These are phyloP conservation scores for Quercus bicolor DNA, from an alignment of 306 rosid species.

Conservation along the genomic window DNA sequence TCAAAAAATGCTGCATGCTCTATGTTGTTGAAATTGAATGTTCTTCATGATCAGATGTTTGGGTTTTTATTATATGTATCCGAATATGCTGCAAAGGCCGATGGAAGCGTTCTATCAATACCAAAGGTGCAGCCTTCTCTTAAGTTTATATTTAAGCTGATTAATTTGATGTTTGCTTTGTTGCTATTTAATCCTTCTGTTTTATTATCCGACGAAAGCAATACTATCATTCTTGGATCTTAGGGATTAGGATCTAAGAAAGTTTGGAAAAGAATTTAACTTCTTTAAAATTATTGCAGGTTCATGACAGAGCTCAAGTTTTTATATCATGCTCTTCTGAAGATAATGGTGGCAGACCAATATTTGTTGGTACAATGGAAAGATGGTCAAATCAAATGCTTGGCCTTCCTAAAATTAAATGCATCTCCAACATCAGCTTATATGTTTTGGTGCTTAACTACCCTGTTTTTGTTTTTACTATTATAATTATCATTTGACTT, in stretches of 20 bases:
- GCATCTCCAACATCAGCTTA: constrained; percentile 53
- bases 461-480: constrained; percentile 7
- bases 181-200: background rate
- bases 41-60: constrained; percentile 58
- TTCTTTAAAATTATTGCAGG: constrained; percentile 44
- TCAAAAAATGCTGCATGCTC: constrained; percentile 17
- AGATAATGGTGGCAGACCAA: constrained; percentile 44
- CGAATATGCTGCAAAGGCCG: constrained; percentile 47
- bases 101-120: constrained; percentile 48
- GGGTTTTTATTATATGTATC: constrained; percentile 71
- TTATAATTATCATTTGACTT: background rate
- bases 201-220: background rate
- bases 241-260: background rate
- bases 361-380: constrained; percentile 67
- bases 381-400: constrained; percentile 64
- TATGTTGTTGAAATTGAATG: constrained; percentile 18
- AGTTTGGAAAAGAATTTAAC: constrained; percentile 7
- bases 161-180: background rate
- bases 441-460: constrained; percentile 57
- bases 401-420: constrained; percentile 54
- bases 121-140: constrained; percentile 48
- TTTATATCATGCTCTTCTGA: constrained; percentile 60
- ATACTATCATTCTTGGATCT: background rate
- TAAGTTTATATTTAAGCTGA: background rate
- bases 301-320: constrained; percentile 96